phyloP scores from a whole-genome alignment of 257 asterid genomes.

The Nicotiana undulata region DNA sequence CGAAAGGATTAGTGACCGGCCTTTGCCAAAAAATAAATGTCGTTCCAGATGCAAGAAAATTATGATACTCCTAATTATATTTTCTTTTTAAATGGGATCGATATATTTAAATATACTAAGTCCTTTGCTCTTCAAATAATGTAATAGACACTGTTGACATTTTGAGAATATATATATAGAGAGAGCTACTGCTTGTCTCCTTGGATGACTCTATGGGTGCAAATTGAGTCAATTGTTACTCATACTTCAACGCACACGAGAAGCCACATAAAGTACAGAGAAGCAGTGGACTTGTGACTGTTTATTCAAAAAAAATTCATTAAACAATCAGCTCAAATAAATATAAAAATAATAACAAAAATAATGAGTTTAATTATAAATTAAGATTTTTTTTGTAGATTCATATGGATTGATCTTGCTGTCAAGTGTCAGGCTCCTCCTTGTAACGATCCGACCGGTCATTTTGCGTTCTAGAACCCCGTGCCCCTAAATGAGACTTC shows the following conservation, averaged over 20 bases:
- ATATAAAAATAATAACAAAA: neutral
- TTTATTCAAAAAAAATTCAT: neutral
- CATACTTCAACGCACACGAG: no score
- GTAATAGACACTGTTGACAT: neutral
- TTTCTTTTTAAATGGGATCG: neutral
- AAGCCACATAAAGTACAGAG: neutral
- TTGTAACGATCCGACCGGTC: no score
- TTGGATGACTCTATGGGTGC: neutral
- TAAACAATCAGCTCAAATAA: neutral
- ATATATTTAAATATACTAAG: neutral
- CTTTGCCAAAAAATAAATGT: neutral
- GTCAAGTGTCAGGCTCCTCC: no score
- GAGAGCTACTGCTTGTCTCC: constrained; percentile 4
- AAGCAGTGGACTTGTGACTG: neutral
- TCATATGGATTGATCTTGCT: no score
- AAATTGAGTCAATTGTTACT: no score
- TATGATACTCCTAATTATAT: neutral
- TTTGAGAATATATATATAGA: neutral
- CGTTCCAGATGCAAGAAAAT: no score
- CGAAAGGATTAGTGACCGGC: neutral
- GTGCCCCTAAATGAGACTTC: no score
- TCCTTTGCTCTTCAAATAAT: neutral
- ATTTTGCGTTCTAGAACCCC: no score
- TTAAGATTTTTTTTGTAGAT: neutral
- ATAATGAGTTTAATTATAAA: neutral